Conservation (phyloP, 2,329 filamentous ascomycete species). For the Aspergillus sp. region DNA sequence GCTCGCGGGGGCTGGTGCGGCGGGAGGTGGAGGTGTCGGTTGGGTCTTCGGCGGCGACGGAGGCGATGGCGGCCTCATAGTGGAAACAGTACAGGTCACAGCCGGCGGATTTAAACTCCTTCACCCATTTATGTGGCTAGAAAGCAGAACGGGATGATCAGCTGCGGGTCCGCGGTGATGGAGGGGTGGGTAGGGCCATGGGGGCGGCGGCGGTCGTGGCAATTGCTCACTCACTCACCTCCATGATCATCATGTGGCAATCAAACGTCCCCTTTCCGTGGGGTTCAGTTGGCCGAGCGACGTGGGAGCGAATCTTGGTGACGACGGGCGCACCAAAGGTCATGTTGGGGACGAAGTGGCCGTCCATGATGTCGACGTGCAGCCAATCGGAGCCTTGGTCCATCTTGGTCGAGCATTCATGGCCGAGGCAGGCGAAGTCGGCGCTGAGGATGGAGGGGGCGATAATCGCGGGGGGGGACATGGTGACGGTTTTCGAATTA, state of each 20-base stretch:
- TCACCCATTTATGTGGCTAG: conserved; percentile 96
- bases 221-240: conserved; percentile 64
- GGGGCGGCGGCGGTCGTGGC: too few relatives aligned
- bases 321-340: conserved; percentile 95
- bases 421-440: conserved; percentile 86
- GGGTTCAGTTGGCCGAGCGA: conserved; percentile 68
- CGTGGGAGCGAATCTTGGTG: conserved; percentile 84
- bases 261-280: conserved; percentile 90
- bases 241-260: conserved; percentile 99
- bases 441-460: conserved; percentile 97
- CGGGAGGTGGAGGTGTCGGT: conserved; percentile 62
- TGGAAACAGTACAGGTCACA: conserved; percentile 99
- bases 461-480: conserved; percentile 91
- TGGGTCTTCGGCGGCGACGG: conserved; percentile 78
- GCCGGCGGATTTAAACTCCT: conserved; percentile 87
- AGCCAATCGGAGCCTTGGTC: conserved; percentile 85
- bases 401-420: conserved; percentile 84
- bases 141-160: conserved; percentile 4
- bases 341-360: conserved; percentile 98
- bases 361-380: conserved; percentile 97
- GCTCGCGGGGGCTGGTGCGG: conserved; percentile 77
- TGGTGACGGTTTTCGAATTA: conserved; percentile 40
- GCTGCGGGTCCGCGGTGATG: not conserved
- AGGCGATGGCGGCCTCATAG: conserved; percentile 88
- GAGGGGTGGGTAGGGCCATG: too few relatives aligned